A percentile compares a stretch with the other conserved stretches of the same genome.
Conservation (phyloP, 495 filamentous ascomycete genomes). For the Aspergillus affinis region DNA sequence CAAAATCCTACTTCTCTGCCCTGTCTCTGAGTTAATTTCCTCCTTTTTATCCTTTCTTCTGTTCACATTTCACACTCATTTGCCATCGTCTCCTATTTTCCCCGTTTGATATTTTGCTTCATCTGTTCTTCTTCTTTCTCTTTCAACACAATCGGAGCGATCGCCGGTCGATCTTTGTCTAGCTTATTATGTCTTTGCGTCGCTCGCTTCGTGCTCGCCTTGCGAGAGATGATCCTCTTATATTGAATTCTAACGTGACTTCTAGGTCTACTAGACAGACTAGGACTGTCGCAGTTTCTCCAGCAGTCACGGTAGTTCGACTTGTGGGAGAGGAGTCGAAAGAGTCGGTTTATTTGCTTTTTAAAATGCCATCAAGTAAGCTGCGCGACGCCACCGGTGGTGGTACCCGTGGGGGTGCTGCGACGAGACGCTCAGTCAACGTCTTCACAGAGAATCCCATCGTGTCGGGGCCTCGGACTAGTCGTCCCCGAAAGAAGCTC, state of each 20-base stretch:
- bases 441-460: slow-evolving; percentile 57
- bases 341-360: slow-evolving; percentile 72
- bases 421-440: slow-evolving; percentile 41
- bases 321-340: slow-evolving; percentile 56
- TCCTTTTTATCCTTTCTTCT: not conserved
- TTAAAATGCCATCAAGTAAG: slow-evolving; percentile 82
- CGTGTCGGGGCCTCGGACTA: slow-evolving; percentile 59
- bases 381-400: slow-evolving; percentile 68
- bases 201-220: slow-evolving; percentile 51
- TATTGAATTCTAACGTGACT: slow-evolving; percentile 38
- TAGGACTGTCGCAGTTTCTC: slow-evolving; percentile 31
- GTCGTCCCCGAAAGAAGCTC: slow-evolving; percentile 66
- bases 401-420: slow-evolving; percentile 25
- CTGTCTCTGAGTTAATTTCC: not conserved
- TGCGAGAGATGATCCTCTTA: slow-evolving; percentile 38
- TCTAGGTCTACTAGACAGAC: slow-evolving; percentile 38
- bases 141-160: not conserved
- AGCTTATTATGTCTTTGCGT: slow-evolving; percentile 45
- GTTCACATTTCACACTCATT: not conserved
- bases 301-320: slow-evolving; percentile 53
- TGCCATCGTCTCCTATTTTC: not conserved
- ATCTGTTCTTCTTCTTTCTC: not conserved
- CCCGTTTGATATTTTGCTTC: not conserved
- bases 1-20: not conserved
- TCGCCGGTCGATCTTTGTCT: slow-evolving; percentile 4